Base-by-base conservation (phyloP, 768 basidiomycete genomes). In the Leucosporidium creatinivorum region DNA sequence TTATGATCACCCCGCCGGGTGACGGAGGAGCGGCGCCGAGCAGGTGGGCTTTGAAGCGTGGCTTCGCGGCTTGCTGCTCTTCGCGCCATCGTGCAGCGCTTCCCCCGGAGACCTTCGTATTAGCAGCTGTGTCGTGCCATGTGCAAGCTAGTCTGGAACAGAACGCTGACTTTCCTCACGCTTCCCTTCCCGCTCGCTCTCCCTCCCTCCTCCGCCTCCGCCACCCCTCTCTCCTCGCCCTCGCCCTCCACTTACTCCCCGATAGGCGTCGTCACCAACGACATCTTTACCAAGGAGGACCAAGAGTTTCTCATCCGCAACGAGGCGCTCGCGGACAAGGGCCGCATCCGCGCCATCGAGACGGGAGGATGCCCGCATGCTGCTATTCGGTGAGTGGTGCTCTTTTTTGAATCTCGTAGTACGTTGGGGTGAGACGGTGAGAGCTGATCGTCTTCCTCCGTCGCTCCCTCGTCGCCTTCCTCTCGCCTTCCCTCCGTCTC, bases 291-390 rank as follows among this genome's bases (percentile, higher is more conserved):
- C 47, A 62, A 71, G 26, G 94, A 98, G 78, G 94, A 98, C 76
- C 93, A 96, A 77, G 94, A 98, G 75, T 99, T 99, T 79, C 81
- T 99, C 48, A 94, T 99, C 76, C 87, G 85, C 75, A 91, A 97
- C 79, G 84, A 87, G 65, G 94, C 94, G 0, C 84, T 99, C 9
- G 88, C 90, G 0, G 78, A 86, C 5, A 83, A 84, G 30, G 89
- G 91, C 39, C 73, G 81, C 13, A 98, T 99, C 73, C 85, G 90
- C 25, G 93, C 94, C 1, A 97, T 99, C 69, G 96, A 99, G 80
- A 99, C 94, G 0, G 93, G 92, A 23, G 94, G 96, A 2, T 99
- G 94, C 78, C 94, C 94, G 3, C 94, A 99, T 77, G 94, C 94
- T 1, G 94, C 94, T 9, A 99, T 99, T 73, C 85, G 94, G 67